A percentile compares a stretch with the other conserved stretches of the same genome.
These are phyloP conservation scores for Coemansia sp. DNA, from an alignment of 192 early-diverging fungal species.

Conservation along the genomic window DNA sequence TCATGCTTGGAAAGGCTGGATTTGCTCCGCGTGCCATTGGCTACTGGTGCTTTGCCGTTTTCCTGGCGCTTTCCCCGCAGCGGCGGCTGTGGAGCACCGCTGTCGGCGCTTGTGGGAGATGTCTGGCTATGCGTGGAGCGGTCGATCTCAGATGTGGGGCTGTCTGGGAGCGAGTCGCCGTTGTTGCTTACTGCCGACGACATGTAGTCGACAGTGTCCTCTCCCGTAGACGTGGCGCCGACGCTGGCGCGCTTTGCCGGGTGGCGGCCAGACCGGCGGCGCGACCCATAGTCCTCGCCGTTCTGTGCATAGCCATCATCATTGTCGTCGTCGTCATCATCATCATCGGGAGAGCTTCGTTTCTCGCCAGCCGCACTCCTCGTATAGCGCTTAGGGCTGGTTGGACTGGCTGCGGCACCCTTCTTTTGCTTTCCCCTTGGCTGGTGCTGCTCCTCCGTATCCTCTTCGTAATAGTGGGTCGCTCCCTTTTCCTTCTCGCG, in stretches of 20 bases:
- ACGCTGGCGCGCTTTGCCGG: slow-evolving; percentile 24
- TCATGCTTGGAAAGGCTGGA: slow-evolving; percentile 9
- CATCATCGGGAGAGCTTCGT: slow-evolving; percentile 35
- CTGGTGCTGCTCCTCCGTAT: not conserved
- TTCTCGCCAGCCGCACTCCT: slow-evolving; percentile 33
- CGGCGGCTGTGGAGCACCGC: slow-evolving; percentile 1
- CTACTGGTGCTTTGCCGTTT: slow-evolving; percentile 11
- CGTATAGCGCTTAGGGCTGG: slow-evolving; percentile 5
- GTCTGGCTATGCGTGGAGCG: slow-evolving; percentile 1
- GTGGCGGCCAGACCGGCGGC: slow-evolving; percentile 3
- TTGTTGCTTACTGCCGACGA: slow-evolving; percentile 54
- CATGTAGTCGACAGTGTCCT: slow-evolving; percentile 55
- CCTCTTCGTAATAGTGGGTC: not conserved
- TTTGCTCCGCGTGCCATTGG: slow-evolving; percentile 28
- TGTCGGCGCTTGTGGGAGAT: not conserved
- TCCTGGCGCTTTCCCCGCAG: slow-evolving; percentile 7
- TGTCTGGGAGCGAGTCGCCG: slow-evolving; percentile 22
- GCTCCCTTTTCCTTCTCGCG: slow-evolving; percentile 23
- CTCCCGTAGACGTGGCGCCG: slow-evolving; percentile 41
- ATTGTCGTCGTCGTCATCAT: slow-evolving; percentile 18
- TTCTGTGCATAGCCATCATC: slow-evolving; percentile 9
- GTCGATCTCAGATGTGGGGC: slow-evolving; percentile 7
- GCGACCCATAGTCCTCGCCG: slow-evolving; percentile 1
- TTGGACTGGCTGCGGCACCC: slow-evolving; percentile 2
- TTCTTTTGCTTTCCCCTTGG: not conserved